Evolutionary conservation across 306 rosid genomes (phyloP).

Genomic region (Rosa persica): DNA sequence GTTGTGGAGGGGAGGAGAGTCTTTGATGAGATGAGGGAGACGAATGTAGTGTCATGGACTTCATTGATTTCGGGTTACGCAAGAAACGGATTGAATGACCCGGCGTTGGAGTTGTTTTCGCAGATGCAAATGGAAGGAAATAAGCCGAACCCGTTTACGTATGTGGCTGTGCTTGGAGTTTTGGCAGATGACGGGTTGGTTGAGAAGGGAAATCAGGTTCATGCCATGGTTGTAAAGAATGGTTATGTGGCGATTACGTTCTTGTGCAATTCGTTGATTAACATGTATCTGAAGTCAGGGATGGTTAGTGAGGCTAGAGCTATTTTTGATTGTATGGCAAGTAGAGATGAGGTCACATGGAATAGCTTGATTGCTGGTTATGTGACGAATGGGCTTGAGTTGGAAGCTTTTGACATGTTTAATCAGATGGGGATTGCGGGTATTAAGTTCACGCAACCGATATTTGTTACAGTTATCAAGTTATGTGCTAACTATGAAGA

Average conservation of each 20-base stretch:
- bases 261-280: conserved; percentile 66
- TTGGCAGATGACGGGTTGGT: conserved; percentile 47
- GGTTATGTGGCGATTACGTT: conserved; percentile 52
- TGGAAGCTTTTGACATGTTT: conserved; percentile 62
- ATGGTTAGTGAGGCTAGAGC: conserved; percentile 53
- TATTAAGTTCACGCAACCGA: conserved; percentile 44
- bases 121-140: conserved; percentile 55
- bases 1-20: conserved; percentile 59
- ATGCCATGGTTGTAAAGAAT: conserved; percentile 55
- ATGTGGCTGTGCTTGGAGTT: conserved; percentile 58
- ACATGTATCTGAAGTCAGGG: conserved; percentile 66
- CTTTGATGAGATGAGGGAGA: conserved; percentile 69
- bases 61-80: conserved; percentile 69
- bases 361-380: conserved; percentile 71
- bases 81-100: conserved; percentile 41
- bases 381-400: conserved; percentile 51
- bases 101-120: conserved; percentile 41
- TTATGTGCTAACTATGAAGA: conserved; percentile 55
- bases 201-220: conserved; percentile 62
- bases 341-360: conserved; percentile 70
- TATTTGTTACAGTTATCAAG: conserved; percentile 60
- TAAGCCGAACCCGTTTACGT: conserved; percentile 57
- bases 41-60: conserved; percentile 83
- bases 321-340: conserved; percentile 55
- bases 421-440: conserved; percentile 56